Percentiles rank a stretch among this genome's conserved stretches.
Conservation (phyloP, 139 green algal species). For the Axilococcus clingmanii region DNA sequence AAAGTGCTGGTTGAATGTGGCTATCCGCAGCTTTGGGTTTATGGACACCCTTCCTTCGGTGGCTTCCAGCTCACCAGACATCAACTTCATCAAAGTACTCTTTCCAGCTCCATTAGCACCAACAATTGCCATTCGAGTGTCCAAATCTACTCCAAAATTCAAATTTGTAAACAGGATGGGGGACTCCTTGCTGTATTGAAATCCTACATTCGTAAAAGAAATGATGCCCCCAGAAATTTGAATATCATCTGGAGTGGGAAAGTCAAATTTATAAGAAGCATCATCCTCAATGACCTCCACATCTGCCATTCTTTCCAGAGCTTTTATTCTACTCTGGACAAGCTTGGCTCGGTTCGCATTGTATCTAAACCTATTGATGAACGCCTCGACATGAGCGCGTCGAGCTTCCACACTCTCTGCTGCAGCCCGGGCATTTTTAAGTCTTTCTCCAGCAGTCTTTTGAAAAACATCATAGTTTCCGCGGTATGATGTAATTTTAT, state of each 20-base stretch:
- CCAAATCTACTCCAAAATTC: constrained; percentile 44
- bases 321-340: constrained; percentile 91
- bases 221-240: constrained; percentile 6
- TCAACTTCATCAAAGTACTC: constrained; percentile 77
- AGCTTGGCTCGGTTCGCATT: constrained; percentile 83
- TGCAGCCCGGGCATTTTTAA: constrained; percentile 53
- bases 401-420: constrained; percentile 53
- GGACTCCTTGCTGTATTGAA: constrained; percentile 32
- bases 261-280: constrained; percentile 59
- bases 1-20: constrained; percentile 92
- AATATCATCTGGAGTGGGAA: constrained; percentile 36
- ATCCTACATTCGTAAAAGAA: constrained; percentile 24
- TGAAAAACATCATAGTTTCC: constrained; percentile 85
- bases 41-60: constrained; percentile 76
- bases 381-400: constrained; percentile 69
- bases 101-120: constrained; percentile 76
- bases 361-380: constrained; percentile 87
- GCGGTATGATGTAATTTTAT: constrained; percentile 54
- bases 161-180: constrained; percentile 34
- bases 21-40: constrained; percentile 66
- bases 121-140: constrained; percentile 65
- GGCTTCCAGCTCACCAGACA: constrained; percentile 68
- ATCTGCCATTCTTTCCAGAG: constrained; percentile 71
- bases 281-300: constrained; percentile 32
- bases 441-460: constrained; percentile 42